These are phyloP conservation scores for Rutstroemia sydowiana DNA, from an alignment of 2,329 filamentous ascomycete genomes.

Conservation along the genomic window DNA sequence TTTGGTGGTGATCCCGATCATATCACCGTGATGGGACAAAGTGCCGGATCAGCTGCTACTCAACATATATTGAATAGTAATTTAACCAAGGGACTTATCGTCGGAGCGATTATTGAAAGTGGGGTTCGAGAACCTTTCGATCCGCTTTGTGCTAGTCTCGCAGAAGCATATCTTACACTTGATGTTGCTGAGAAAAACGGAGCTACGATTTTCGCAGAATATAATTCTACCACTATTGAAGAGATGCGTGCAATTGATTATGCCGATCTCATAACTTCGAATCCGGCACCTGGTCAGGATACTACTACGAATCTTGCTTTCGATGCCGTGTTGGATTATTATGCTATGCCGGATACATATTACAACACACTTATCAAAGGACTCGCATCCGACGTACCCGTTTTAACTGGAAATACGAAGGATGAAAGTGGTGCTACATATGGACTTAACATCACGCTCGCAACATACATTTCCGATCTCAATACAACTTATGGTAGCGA, in stretches of 20 bases:
- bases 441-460: slow-evolving; percentile 28
- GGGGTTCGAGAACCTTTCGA: slow-evolving; percentile 26
- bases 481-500: slow-evolving; percentile 11
- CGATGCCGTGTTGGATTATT: slow-evolving; percentile 18
- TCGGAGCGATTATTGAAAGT: slow-evolving; percentile 24
- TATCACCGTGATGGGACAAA: slow-evolving; percentile 37
- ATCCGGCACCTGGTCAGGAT: background rate
- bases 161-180: slow-evolving; percentile 19
- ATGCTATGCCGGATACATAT: slow-evolving; percentile 21
- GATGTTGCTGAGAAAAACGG: slow-evolving; percentile 6
- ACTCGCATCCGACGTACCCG: slow-evolving; percentile 31
- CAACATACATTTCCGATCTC: slow-evolving; percentile 21
- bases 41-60: slow-evolving; percentile 38
- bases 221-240: slow-evolving; percentile 19
- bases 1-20: slow-evolving; percentile 44
- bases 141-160: slow-evolving; percentile 17
- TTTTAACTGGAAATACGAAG: slow-evolving; percentile 31
- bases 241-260: slow-evolving; percentile 7
- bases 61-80: slow-evolving; percentile 27
- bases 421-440: slow-evolving; percentile 21
- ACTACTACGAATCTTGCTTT: background rate
- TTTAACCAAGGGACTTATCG: slow-evolving; percentile 23
- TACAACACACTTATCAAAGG: slow-evolving; percentile 13
- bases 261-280: slow-evolving; percentile 1
- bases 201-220: slow-evolving; percentile 12